Conservation (phyloP, 2,329 filamentous ascomycete species). For the Beauveria sp. region DNA sequence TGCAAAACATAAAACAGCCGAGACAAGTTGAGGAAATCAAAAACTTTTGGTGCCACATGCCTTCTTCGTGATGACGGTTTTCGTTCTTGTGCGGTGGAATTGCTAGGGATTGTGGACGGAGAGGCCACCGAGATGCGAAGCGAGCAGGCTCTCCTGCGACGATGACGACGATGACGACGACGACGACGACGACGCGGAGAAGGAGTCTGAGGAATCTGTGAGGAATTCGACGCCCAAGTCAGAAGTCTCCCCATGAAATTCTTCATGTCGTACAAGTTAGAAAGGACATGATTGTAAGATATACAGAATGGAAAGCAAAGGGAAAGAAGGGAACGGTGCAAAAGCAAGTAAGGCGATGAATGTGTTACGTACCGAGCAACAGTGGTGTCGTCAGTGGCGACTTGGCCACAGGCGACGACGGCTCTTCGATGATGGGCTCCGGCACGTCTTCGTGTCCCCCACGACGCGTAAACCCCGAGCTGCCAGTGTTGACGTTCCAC, state of each 20-base stretch:
- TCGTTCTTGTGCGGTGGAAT: no score
- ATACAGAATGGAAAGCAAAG: neutral
- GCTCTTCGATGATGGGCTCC: conserved; percentile 28
- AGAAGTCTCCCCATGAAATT: conserved; percentile 4
- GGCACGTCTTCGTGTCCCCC: conserved; percentile 17
- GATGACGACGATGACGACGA: neutral
- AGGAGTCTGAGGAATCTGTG: neutral
- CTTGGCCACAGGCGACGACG: conserved; percentile 17
- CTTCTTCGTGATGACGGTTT: neutral
- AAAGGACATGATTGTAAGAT: neutral
- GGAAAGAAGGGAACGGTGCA: neutral
- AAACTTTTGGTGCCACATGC: neutral
- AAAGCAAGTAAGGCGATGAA: no score
- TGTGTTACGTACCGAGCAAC: conserved; percentile 23
- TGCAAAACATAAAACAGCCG: neutral
- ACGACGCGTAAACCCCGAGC: neutral
- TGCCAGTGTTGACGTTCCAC: conserved; percentile 5
- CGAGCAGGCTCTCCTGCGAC: neutral
- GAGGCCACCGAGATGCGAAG: neutral
- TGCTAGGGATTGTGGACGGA: neutral
- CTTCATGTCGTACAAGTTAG: neutral
- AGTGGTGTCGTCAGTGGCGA: conserved; percentile 18
- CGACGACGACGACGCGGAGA: neutral
- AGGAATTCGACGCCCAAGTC: conserved; percentile 9
- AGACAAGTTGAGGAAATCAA: neutral